phyloP scores from a whole-genome alignment of 176 grass and related monocot species.

The Hordeum marinum region DNA sequence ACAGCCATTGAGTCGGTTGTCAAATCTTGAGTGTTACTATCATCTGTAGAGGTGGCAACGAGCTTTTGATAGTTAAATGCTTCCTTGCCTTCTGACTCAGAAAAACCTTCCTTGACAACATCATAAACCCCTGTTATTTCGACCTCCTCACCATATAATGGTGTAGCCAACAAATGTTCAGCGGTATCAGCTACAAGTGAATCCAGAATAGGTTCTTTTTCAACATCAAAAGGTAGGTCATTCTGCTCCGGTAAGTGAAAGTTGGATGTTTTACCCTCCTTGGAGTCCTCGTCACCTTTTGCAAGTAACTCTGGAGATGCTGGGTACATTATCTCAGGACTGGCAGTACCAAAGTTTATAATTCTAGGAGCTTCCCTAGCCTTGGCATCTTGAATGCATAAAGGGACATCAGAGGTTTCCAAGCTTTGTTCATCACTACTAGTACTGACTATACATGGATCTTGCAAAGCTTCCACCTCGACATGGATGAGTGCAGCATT shows the following conservation, averaged over 20 bases:
- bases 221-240: background rate
- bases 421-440: background rate
- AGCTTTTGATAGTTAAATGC: background rate
- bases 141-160: background rate
- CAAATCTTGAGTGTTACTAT: background rate
- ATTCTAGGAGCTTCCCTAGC: background rate
- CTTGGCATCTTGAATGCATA: background rate
- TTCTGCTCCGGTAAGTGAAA: background rate
- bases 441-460: background rate
- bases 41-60: background rate
- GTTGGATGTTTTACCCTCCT: background rate
- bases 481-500: background rate
- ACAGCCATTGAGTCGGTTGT: background rate
- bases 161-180: too few relatives aligned
- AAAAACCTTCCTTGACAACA: background rate
- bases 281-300: background rate
- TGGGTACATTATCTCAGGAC: background rate
- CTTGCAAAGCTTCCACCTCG: background rate
- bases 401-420: background rate
- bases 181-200: background rate
- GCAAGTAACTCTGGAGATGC: conserved; percentile 10
- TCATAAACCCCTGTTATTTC: background rate
- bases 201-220: conserved; percentile 5
- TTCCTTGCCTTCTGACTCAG: background rate
- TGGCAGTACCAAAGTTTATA: background rate